phyloP scores from a whole-genome alignment of 495 filamentous ascomycete species.

The Xylaria curta region DNA sequence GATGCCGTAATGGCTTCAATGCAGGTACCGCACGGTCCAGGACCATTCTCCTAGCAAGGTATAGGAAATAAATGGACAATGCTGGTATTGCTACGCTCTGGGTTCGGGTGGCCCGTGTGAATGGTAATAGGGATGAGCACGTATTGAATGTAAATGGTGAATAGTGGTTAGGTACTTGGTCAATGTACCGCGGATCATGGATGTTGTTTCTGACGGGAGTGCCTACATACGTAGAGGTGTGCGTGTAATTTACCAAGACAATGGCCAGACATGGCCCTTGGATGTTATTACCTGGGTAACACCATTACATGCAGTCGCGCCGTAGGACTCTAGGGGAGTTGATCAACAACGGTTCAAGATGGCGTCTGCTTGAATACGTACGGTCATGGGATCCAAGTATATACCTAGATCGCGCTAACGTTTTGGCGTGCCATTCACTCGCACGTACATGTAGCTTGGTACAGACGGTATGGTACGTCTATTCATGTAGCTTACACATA shows the following conservation, averaged over 20 bases:
- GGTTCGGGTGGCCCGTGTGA: neutral
- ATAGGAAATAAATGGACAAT: constrained; percentile 5
- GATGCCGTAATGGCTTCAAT: neutral
- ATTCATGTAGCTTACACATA: neutral
- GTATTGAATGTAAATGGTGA: neutral
- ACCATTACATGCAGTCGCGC: neutral
- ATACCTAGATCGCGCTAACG: neutral
- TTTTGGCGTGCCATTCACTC: neutral
- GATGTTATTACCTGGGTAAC: neutral
- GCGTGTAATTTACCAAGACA: neutral
- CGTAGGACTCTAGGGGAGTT: neutral
- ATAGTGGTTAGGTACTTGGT: neutral
- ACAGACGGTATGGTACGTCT: neutral
- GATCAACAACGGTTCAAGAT: neutral
- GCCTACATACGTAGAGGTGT: neutral
- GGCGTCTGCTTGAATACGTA: neutral
- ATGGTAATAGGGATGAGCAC: neutral
- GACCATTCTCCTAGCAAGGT: neutral
- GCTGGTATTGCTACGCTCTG: neutral
- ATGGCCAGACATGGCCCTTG: neutral
- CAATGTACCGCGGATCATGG: neutral
- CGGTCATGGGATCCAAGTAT: neutral
- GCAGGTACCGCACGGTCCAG: constrained; percentile 5
- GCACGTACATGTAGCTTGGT: neutral
- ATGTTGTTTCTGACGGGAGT: neutral